These are phyloP conservation scores for Candida khao-thaluensis DNA, from an alignment of 805 yeast genomes.

Conservation along the genomic window DNA sequence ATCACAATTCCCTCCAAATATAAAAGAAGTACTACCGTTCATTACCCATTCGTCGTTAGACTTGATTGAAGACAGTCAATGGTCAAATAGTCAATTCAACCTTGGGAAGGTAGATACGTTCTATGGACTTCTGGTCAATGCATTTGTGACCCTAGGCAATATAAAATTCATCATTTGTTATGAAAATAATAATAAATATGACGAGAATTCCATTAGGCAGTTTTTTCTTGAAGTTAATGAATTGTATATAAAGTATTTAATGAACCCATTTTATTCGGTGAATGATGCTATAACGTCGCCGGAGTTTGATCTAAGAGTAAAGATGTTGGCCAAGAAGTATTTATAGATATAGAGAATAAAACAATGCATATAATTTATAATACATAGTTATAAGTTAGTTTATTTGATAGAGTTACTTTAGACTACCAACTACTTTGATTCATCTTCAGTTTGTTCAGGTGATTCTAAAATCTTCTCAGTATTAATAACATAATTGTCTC, in stretches of 20 bases:
- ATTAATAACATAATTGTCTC: slow-evolving; percentile 44
- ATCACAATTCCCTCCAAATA: slow-evolving; percentile 61
- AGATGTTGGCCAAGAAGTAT: slow-evolving; percentile 72
- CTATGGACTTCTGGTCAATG: slow-evolving; percentile 79
- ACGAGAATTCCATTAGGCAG: slow-evolving; percentile 75
- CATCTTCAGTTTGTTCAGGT: slow-evolving; percentile 1
- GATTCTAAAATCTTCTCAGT: slow-evolving; percentile 25
- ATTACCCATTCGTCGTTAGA: slow-evolving; percentile 87
- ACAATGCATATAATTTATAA: no score
- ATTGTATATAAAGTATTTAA: slow-evolving; percentile 75
- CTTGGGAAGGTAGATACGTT: slow-evolving; percentile 81
- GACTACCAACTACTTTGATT: not conserved
- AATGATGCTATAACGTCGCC: slow-evolving; percentile 74
- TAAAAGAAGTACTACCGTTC: slow-evolving; percentile 82
- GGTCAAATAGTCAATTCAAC: slow-evolving; percentile 65
- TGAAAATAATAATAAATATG: slow-evolving; percentile 33
- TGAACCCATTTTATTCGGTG: slow-evolving; percentile 82
- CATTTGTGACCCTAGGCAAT: slow-evolving; percentile 85
- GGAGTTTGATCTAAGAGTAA: slow-evolving; percentile 72
- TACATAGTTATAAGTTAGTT: no score
- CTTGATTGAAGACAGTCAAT: slow-evolving; percentile 86
- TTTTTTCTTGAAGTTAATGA: slow-evolving; percentile 86
- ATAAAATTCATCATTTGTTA: slow-evolving; percentile 67
- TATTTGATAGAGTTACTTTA: no score
- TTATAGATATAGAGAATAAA: slow-evolving; percentile 33